These are phyloP conservation scores for Calonectria montana DNA, from an alignment of 2,329 filamentous ascomycete species.

Conservation along the genomic window DNA sequence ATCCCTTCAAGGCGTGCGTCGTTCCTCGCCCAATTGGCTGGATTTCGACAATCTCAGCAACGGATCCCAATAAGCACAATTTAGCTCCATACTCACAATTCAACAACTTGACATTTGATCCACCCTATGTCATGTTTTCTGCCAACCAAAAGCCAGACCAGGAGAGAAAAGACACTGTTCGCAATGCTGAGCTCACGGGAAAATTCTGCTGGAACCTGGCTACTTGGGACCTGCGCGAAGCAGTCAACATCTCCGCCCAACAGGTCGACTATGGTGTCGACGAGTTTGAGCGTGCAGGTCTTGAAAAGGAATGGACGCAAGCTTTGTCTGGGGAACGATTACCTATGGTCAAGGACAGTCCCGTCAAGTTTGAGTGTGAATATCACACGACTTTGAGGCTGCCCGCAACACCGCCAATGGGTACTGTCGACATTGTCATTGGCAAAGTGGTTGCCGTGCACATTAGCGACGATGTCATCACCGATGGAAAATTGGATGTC, in stretches of 20 bases:
- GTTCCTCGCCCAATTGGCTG: constrained; percentile 25
- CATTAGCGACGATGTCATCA: constrained; percentile 20
- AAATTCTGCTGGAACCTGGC: constrained; percentile 27
- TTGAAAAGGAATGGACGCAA: constrained; percentile 6
- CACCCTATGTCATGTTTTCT: constrained; percentile 25
- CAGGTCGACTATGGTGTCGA: constrained; percentile 21
- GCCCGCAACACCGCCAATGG: constrained; percentile 23
- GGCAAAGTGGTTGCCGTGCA: constrained; percentile 22
- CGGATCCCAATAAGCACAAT: constrained; percentile 13
- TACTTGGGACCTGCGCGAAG: constrained; percentile 22
- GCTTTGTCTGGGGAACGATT: neutral
- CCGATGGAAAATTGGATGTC: constrained; percentile 16
- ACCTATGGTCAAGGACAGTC: constrained; percentile 24
- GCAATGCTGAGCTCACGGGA: constrained; percentile 16
- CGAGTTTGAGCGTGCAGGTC: constrained; percentile 21
- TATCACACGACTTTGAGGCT: constrained; percentile 21
- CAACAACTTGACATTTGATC: constrained; percentile 27
- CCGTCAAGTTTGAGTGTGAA: constrained; percentile 25
- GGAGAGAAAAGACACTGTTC: constrained; percentile 18
- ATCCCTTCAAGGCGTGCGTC: constrained; percentile 24
- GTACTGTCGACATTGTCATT: constrained; percentile 23
- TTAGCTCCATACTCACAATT: constrained; percentile 24
- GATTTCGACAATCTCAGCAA: constrained; percentile 16
- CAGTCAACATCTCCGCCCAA: constrained; percentile 23
- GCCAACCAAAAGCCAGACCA: constrained; percentile 18